These are phyloP conservation scores for Leucocoprinus birnbaumii DNA, from an alignment of 768 basidiomycete species.

Conservation along the genomic window DNA sequence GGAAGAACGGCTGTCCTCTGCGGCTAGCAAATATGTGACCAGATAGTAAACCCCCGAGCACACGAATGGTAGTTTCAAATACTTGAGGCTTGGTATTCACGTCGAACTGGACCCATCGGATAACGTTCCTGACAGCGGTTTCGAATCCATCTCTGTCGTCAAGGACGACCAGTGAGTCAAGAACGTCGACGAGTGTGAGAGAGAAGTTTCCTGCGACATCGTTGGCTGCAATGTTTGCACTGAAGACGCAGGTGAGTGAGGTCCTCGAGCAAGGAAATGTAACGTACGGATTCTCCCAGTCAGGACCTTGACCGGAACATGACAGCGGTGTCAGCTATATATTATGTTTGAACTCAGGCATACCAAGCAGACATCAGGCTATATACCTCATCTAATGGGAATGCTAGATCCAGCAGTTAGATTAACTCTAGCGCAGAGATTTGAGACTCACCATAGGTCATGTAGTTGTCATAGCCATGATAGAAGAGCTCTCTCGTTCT, in stretches of 20 bases:
- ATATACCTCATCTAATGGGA: conserved; percentile 79
- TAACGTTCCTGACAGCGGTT: conserved; percentile 77
- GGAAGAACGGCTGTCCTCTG: conserved; percentile 60
- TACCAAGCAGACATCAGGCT: neutral
- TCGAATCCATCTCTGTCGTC: conserved; percentile 78
- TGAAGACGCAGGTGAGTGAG: conserved; percentile 20
- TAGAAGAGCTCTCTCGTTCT: conserved; percentile 79
- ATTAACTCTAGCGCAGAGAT: neutral
- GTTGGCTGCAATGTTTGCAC: conserved; percentile 75
- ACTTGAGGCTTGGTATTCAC: conserved; percentile 97
- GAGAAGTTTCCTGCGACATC: conserved; percentile 96
- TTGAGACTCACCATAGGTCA: conserved; percentile 62
- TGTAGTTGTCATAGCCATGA: conserved; percentile 88
- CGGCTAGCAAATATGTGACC: conserved; percentile 81
- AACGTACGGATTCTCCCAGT: conserved; percentile 79
- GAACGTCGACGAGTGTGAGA: conserved; percentile 73
- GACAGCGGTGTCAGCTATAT: conserved; percentile 81
- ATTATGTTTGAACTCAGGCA: conserved; percentile 1
- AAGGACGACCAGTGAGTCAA: conserved; percentile 91
- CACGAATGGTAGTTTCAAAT: conserved; percentile 95
- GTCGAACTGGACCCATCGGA: conserved; percentile 85
- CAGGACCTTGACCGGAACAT: conserved; percentile 85
- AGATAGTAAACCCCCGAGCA: conserved; percentile 86
- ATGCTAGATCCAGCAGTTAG: conserved; percentile 45
- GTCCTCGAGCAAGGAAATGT: neutral